phyloP scores from a whole-genome alignment of 495 filamentous ascomycete species.

The Hyphodiscus hymeniophilus region DNA sequence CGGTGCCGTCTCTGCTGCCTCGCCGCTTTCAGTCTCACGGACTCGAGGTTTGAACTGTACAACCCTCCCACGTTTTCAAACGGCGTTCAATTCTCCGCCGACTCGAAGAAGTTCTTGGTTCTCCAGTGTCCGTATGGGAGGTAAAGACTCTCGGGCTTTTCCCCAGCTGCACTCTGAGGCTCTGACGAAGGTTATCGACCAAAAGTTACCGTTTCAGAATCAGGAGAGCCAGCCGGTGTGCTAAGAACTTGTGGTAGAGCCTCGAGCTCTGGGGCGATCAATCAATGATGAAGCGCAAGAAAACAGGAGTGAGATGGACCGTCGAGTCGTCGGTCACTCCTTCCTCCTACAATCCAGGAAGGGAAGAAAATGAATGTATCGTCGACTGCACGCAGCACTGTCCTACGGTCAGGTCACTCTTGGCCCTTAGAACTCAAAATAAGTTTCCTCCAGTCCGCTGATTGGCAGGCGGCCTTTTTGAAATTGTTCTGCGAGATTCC shows the following conservation, averaged over 20 bases:
- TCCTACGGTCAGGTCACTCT: background rate
- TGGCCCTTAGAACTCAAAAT: background rate
- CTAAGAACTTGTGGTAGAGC: constrained; percentile 6
- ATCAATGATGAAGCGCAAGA: constrained; percentile 16
- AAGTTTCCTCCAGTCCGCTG: background rate
- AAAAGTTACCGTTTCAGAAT: constrained; percentile 11
- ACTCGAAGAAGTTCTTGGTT: background rate
- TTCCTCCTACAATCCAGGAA: background rate
- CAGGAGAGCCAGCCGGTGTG: background rate
- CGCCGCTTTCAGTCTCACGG: background rate
- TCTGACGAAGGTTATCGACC: background rate
- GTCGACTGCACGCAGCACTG: background rate
- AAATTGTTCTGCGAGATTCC: no score
- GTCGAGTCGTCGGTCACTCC: background rate
- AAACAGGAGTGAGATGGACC: background rate
- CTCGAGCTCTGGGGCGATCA: constrained; percentile 22
- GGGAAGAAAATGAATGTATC: constrained; percentile 5
- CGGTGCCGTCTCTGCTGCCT: constrained; percentile 1
- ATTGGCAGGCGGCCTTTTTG: background rate
- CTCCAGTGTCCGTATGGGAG: background rate
- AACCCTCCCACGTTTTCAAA: background rate
- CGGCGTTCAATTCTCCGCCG: background rate
- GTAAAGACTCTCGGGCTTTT: no score
- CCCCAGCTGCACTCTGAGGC: no score
- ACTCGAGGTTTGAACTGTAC: background rate